These are phyloP conservation scores for Leccinum obscurum DNA, from an alignment of 768 basidiomycete genomes.

Conservation along the genomic window DNA sequence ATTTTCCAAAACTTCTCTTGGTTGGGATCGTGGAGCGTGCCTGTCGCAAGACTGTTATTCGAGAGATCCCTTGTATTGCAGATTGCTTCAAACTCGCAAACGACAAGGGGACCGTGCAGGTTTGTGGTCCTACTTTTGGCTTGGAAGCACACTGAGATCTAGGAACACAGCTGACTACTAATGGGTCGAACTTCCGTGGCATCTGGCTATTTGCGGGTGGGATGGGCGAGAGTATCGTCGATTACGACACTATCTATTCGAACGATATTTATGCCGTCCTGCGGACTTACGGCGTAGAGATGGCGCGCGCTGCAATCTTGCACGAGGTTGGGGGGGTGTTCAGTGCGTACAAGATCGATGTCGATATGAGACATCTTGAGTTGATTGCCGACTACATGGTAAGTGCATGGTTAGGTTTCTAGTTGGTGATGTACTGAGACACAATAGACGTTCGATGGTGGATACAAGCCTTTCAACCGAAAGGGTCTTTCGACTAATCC, in stretches of 20 bases:
- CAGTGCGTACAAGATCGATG: conserved; percentile 92
- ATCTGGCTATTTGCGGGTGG: conserved; percentile 76
- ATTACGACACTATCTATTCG: conserved; percentile 81
- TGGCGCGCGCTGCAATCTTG: conserved; percentile 89
- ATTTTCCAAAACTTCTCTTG: conserved; percentile 90
- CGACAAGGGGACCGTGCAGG: conserved; percentile 55
- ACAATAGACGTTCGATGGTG: conserved; percentile 90
- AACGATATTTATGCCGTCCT: conserved; percentile 95
- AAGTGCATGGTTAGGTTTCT: conserved; percentile 26
- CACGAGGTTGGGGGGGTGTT: conserved; percentile 92
- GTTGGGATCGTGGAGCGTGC: conserved; percentile 91
- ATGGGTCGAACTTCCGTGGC: conserved; percentile 91
- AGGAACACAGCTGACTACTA: conserved; percentile 66
- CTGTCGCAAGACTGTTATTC: conserved; percentile 81
- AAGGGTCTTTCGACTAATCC: conserved; percentile 91
- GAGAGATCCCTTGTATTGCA: conserved; percentile 85
- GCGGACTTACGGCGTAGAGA: conserved; percentile 94
- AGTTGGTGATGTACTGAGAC: neutral
- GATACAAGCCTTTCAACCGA: conserved; percentile 97
- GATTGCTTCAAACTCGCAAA: conserved; percentile 72
- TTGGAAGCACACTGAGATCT: neutral
- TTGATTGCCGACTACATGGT: conserved; percentile 99
- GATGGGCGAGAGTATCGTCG: conserved; percentile 57
- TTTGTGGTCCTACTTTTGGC: conserved; percentile 23
- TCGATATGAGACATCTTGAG: conserved; percentile 90